A percentile compares a stretch with the other conserved stretches of the same genome.
Evolutionary conservation across 768 basidiomycete genomes (phyloP).

Genomic region (Suillus placidus): DNA sequence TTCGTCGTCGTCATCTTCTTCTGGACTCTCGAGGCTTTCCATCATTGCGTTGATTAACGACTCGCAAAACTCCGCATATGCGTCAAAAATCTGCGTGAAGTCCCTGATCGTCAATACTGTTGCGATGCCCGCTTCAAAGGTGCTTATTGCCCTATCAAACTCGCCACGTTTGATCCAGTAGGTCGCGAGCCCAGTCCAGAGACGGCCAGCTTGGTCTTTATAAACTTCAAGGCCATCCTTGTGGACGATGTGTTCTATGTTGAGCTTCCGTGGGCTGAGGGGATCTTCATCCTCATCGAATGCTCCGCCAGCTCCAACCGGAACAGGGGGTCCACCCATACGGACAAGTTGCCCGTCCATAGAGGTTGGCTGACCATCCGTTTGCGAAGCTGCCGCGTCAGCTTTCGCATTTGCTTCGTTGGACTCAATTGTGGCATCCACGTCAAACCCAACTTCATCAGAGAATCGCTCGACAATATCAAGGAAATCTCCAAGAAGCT

Average conservation of each 20-base stretch:
- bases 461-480: slow-evolving; percentile 88
- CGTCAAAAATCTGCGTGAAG: slow-evolving; percentile 97
- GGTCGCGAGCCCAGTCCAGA: slow-evolving; percentile 96
- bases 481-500: slow-evolving; percentile 89
- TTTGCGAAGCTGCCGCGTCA: slow-evolving; percentile 45
- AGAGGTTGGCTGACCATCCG: slow-evolving; percentile 42
- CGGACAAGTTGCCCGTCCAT: slow-evolving; percentile 67
- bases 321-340: slow-evolving; percentile 65
- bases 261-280: slow-evolving; percentile 64
- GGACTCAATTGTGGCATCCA: slow-evolving; percentile 68
- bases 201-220: slow-evolving; percentile 93
- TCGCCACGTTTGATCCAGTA: slow-evolving; percentile 99
- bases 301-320: slow-evolving; percentile 52
- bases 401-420: slow-evolving; percentile 52
- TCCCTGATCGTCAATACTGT: slow-evolving; percentile 91
- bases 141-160: slow-evolving; percentile 85
- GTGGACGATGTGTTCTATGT: slow-evolving; percentile 84
- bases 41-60: slow-evolving; percentile 87
- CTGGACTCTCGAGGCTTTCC: slow-evolving; percentile 77
- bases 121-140: slow-evolving; percentile 86
- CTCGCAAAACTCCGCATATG: slow-evolving; percentile 94
- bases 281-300: slow-evolving; percentile 90
- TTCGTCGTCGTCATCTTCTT: slow-evolving; percentile 77
- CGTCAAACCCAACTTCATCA: slow-evolving; percentile 90
- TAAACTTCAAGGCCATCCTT: slow-evolving; percentile 88